Evolutionary conservation across 2,329 filamentous ascomycete genomes (phyloP).

Genomic region (Penicillium sp.): DNA sequence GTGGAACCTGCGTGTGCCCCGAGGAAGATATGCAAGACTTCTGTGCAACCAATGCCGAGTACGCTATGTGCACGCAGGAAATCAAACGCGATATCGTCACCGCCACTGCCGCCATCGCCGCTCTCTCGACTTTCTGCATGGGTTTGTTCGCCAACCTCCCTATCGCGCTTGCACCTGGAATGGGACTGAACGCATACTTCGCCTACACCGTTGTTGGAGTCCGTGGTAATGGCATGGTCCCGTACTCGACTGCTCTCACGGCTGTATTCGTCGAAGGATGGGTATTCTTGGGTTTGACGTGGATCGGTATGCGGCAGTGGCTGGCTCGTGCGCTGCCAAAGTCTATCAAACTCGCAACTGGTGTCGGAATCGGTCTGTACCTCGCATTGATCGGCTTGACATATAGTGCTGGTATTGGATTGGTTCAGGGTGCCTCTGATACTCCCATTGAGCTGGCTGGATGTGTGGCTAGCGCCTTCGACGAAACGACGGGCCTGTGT

Average conservation of each 20-base stretch:
- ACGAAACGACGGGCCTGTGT: constrained; percentile 55
- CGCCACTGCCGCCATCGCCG: constrained; percentile 78
- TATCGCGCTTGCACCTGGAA: constrained; percentile 69
- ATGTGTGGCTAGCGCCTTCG: constrained; percentile 52
- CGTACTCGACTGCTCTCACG: constrained; percentile 74
- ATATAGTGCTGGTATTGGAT: constrained; percentile 78
- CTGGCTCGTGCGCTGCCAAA: constrained; percentile 78
- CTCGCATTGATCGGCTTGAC: constrained; percentile 65
- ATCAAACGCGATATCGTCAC: constrained; percentile 79
- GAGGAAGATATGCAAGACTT: constrained; percentile 39
- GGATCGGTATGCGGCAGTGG: constrained; percentile 84
- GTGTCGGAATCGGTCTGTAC: constrained; percentile 82
- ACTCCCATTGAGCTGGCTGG: constrained; percentile 76
- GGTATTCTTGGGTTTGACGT: constrained; percentile 76
- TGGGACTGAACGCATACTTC: constrained; percentile 87
- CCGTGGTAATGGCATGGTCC: constrained; percentile 70
- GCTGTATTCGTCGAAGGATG: constrained; percentile 88
- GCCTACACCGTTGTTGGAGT: constrained; percentile 77
- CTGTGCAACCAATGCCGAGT: constrained; percentile 52
- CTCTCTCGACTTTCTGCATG: constrained; percentile 78
- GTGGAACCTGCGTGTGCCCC: constrained; percentile 74
- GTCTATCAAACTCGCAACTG: constrained; percentile 83
- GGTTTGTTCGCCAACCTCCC: constrained; percentile 79
- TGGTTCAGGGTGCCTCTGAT: constrained; percentile 65
- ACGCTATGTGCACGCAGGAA: constrained; percentile 50